Percentiles rank a stretch among this genome's conserved stretches.
These are phyloP conservation scores for Vitis vinifera DNA, from an alignment of 164 flowering plant genomes.

Conservation along the genomic window DNA sequence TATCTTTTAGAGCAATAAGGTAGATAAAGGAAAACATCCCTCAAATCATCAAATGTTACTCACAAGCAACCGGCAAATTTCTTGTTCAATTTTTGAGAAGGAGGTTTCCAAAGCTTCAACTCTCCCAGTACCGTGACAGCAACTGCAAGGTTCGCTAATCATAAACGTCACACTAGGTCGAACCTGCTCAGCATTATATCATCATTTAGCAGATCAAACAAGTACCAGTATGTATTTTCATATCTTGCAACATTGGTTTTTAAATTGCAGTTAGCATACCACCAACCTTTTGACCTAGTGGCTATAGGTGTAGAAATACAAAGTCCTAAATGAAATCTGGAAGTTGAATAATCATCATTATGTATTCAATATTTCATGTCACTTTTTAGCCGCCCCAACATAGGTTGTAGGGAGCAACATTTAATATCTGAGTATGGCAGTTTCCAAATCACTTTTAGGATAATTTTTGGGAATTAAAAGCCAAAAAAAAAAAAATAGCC, in stretches of 20 bases:
- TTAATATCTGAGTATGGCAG: not conserved
- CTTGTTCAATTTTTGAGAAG: conserved; percentile 90
- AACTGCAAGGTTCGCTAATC: conserved; percentile 93
- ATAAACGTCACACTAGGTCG: conserved; percentile 96
- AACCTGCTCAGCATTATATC: conserved; percentile 53
- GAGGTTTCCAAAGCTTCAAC: conserved; percentile 94
- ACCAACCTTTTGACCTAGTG: no score
- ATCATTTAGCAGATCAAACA: conserved; percentile 7
- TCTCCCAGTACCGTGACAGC: conserved; percentile 92
- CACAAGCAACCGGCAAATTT: conserved; percentile 81
- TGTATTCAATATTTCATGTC: not conserved
- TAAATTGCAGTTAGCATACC: no score
- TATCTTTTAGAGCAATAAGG: not conserved
- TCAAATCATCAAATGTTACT: conserved; percentile 27
- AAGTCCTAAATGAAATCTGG: no score
- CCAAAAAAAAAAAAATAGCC: not conserved
- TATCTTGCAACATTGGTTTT: no score
- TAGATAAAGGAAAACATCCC: not conserved
- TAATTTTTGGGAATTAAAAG: not conserved
- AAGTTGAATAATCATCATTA: not conserved
- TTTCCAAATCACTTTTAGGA: not conserved
- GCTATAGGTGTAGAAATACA: no score
- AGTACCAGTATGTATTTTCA: not conserved
- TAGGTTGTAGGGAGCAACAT: no score
- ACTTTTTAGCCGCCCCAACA: not conserved